Base-by-base conservation (phyloP, 2,329 filamentous ascomycete species). In the Fusarium humuli region DNA sequence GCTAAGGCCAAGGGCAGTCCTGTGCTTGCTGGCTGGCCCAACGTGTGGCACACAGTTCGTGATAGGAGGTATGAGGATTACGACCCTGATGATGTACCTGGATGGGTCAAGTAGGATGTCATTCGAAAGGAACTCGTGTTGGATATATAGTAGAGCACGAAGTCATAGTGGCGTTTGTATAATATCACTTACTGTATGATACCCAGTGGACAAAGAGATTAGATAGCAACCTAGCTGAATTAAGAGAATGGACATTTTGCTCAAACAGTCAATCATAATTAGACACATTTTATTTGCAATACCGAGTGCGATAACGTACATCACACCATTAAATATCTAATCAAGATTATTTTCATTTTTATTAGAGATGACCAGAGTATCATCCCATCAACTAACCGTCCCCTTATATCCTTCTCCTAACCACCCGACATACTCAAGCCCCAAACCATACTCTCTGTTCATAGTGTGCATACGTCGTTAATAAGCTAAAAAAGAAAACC, bases 21-120 rank as follows among this genome's bases (percentile, higher is more conserved):
- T 0, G 80, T 93, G 22, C 83, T 84, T 34, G 91, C 91, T 2
- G 93, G 92, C 0, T 98, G 95, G 83, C 94, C 94, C 2, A 83
- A 82, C 45, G 88, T 93, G 2, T 94, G 91, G 86, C 84, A 89
- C 60, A 90, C 91, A 1, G 86, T 97, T 18, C 84, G 83, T 47
- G 84, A 87, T 34, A 87, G 87, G 69, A 86, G 89, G 58, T 85
- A 84, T 46, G 85, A 87, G 47, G 84, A 87, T 1, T 81, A 82
- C 41, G 87, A 89, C 60, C 87, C 94, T n/a, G 80, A 84, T 5
- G 87, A 88, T 46, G 90, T 94, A 40, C 91, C 92, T 0, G 93
- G 92, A 1, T 96, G 92, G 93, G 92, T 94, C 11, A 87, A 85
- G 70, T 81, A 72, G 22, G 79, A 58, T 75, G 23, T 42, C n/a